Evolutionary conservation across 2,329 filamentous ascomycete species (phyloP), one percentile per base, ranked within the genome.

Genomic region (Colletotrichum truncatum): DNA sequence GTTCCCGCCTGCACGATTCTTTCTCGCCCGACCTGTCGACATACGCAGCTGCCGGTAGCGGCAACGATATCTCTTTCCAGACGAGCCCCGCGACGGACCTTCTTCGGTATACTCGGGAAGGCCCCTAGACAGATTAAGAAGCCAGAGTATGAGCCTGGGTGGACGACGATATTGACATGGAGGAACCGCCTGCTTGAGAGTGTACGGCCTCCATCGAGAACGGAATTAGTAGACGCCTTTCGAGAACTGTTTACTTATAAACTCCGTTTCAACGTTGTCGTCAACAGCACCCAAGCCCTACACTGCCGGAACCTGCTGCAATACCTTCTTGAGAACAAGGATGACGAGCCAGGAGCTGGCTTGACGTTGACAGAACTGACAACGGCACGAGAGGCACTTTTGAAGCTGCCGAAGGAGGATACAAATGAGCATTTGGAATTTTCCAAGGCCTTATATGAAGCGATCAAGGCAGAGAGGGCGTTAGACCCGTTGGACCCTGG

Each of bases 131-230:
- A 85, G 61, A 77, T 89, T 43, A 90, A 88, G 74, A 82, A 87
- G 21, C 82, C 89, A 53, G 84, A 89, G 70, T 81, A 89, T 66
- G 91, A 89, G 72, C 91, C 88, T 1, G 94, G 93, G 56, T 87
- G 94, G 72, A 87, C 89, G 68, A 86, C 85, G 14, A 87, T 97
- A 80, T 85, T 92, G 71, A 86, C 92, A 64, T 86, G 93, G 75
- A 82, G 86, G 55, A 87, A 87, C 69, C 86, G 88, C 66, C 80
- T 90, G 69, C 83, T 86, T 54, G 85, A 92, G 60, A 84, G 86
- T 54, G 82, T 89, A 34, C 87, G 93, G 32, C 85, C 88, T 9
- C 93, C 93, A 14, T 77, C 86, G 0, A 80, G 83, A 3, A 75
- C 83, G n/a, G 87, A 92, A 32, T 80, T 97, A 3, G 77, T 87